A percentile compares a stretch with the other conserved stretches of the same genome.
Conservation (phyloP, 2,329 filamentous ascomycete genomes). For the Sporothrix humicola region DNA sequence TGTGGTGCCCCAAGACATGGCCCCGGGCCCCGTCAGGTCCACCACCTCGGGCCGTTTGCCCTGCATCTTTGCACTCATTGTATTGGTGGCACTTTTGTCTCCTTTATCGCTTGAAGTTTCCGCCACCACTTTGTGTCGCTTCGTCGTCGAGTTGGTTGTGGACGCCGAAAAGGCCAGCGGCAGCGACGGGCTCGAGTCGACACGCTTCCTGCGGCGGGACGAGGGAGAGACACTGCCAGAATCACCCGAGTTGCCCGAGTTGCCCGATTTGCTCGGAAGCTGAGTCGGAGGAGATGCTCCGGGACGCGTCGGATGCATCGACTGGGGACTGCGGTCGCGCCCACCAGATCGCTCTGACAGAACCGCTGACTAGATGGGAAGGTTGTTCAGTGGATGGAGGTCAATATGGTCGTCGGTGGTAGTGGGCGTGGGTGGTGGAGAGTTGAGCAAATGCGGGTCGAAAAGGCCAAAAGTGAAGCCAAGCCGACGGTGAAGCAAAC, state of each 20-base stretch:
- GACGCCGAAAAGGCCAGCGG: conserved; percentile 32
- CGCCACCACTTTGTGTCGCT: not conserved
- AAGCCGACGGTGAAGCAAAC: conserved; percentile 1
- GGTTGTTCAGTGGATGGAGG: not conserved
- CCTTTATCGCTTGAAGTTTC: conserved; percentile 24
- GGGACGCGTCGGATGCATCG: conserved; percentile 40
- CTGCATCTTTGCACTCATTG: conserved; percentile 44
- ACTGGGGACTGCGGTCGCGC: conserved; percentile 29
- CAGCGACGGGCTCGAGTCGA: conserved; percentile 41
- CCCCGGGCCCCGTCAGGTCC: conserved; percentile 51
- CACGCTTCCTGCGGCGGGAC: conserved; percentile 58
- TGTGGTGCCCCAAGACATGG: conserved; percentile 2
- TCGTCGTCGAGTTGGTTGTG: conserved; percentile 27
- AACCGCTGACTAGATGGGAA: not conserved
- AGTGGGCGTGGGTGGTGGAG: not conserved
- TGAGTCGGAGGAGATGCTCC: conserved; percentile 28
- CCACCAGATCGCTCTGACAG: conserved; percentile 27
- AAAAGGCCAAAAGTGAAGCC: not conserved
- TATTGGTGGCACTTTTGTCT: conserved; percentile 24
- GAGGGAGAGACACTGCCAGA: conserved; percentile 52
- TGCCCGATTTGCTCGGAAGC: conserved; percentile 31
- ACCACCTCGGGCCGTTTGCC: conserved; percentile 51
- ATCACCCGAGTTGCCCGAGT: no score
- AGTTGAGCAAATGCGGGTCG: not conserved
- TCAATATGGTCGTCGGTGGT: not conserved